Conservation (phyloP, 1,284 basidiomycete species). For the Ceratobasidium sp. region DNA sequence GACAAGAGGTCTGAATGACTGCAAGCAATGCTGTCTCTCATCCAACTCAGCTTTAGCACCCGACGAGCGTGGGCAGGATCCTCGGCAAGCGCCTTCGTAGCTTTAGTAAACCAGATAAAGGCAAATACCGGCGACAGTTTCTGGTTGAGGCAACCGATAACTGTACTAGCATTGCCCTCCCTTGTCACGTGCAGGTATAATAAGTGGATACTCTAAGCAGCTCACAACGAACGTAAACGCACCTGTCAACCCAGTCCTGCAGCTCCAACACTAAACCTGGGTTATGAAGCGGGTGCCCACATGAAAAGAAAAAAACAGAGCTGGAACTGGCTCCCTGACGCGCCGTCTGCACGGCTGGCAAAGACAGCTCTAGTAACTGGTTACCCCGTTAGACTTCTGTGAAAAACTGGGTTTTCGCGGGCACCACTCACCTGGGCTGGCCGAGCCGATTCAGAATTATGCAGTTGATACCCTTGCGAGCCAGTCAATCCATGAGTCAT, state of each 20-base stretch:
- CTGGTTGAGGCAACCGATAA: no score
- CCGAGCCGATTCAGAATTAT: background rate
- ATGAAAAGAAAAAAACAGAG: background rate
- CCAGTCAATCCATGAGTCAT: slow-evolving; percentile 25
- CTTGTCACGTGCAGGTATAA: no score
- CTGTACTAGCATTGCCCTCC: no score
- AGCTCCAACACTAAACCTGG: background rate
- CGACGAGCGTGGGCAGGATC: background rate
- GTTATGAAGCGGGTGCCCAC: slow-evolving; percentile 14
- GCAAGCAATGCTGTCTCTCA: slow-evolving; percentile 2
- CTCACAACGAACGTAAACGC: no score
- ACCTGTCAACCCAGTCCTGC: background rate
- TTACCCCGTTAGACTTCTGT: background rate
- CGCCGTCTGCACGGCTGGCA: background rate
- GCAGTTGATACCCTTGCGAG: slow-evolving; percentile 23
- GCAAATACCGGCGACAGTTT: slow-evolving; percentile 5
- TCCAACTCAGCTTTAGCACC: background rate
- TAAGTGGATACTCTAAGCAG: no score
- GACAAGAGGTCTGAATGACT: slow-evolving; percentile 12
- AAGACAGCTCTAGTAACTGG: slow-evolving; percentile 7
- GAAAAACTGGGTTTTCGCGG: no score
- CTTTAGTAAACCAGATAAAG: background rate
- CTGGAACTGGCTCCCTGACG: background rate
- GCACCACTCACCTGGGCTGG: no score
- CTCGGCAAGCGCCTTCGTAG: background rate